Conservation (phyloP, 129 eudicot genomes). For the Flaveria trinervia region DNA sequence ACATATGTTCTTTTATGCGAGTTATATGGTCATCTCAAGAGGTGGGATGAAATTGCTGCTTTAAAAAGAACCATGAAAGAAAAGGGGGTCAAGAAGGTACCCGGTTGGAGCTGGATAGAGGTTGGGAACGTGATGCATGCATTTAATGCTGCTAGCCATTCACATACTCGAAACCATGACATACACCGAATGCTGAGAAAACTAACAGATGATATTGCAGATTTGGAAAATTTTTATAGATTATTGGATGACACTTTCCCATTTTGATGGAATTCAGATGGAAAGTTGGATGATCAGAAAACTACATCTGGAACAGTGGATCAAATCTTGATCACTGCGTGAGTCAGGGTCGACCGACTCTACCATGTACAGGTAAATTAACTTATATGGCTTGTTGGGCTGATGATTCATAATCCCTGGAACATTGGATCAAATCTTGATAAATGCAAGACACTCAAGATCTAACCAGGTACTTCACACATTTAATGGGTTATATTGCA, state of each 20-base stretch:
- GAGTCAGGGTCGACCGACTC: no score
- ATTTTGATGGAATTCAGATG: no score
- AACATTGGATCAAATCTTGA: conserved; percentile 9
- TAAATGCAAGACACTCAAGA: conserved; percentile 17
- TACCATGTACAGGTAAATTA: no score
- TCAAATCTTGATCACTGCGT: no score
- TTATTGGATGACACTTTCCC: not conserved
- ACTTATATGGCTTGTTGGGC: conserved; percentile 12
- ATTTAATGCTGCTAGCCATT: conserved; percentile 68
- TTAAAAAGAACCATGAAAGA: conserved; percentile 78
- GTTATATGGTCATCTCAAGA: conserved; percentile 64
- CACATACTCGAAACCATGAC: conserved; percentile 54
- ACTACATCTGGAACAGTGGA: no score
- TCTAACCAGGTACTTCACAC: conserved; percentile 10
- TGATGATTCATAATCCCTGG: not conserved
- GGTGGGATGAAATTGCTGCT: conserved; percentile 71
- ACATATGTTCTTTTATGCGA: conserved; percentile 88
- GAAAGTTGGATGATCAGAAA: no score
- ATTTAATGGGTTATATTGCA: no score
- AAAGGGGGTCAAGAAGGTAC: conserved; percentile 80
- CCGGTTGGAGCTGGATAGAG: conserved; percentile 99
- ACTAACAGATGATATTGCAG: conserved; percentile 36
- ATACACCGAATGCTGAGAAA: conserved; percentile 43
- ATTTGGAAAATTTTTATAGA: conserved; percentile 26
- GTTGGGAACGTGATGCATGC: conserved; percentile 58